Evolutionary conservation across 305 asterid genomes (phyloP), one percentile per base, ranked within the genome.

Genomic region (Andrographis paniculata): DNA sequence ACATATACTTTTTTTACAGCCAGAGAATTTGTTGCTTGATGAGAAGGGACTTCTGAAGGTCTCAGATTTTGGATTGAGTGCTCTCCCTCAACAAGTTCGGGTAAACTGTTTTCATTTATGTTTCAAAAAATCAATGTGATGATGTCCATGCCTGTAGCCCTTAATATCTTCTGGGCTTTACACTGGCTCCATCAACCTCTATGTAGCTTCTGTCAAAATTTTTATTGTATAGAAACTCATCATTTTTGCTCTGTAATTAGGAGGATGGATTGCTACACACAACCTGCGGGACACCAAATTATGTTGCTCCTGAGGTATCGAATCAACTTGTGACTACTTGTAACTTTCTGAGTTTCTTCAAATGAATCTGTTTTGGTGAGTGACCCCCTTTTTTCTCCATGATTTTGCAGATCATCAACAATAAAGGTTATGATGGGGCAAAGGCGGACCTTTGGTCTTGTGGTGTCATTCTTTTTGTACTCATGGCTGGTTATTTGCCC

Each of bases 371-470:
- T 33, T 33, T 50, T 28, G 33, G 44, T 55, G 20, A 50, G 24
- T 1, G 33, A 36, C 33, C 56, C 43, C 8, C 49, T 54, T 55
- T 46, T 21, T 21, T 47, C 48, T 40, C 44, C 17, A 16, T 9
- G n/a, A 48, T 48, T 42, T 42, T 11, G 50, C n/a, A 91, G 99
- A 96, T 92, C 59, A 81, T 92, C 75, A 77, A 73, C 69, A 81
- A 84, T 59, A 87, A 92, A 67, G 99, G 99, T 53, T 91, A 91
- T 51, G 95, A 91, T 67, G 98, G 98, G 64, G 98, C 98, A 38
- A 91, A 83, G 76, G 99, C 99, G 6, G 99, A 92, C 70, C 75
- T 92, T 24, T 92, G 99, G 99, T 92, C 99, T 35, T 92, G 99
- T 37, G 99, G 99, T 52, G 96, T 92, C 48, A 92, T 92, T 57